Evolutionary conservation across 2,329 filamentous ascomycete genomes (phyloP), one percentile per base, ranked within the genome.

Genomic region (Monilinia laxa): DNA sequence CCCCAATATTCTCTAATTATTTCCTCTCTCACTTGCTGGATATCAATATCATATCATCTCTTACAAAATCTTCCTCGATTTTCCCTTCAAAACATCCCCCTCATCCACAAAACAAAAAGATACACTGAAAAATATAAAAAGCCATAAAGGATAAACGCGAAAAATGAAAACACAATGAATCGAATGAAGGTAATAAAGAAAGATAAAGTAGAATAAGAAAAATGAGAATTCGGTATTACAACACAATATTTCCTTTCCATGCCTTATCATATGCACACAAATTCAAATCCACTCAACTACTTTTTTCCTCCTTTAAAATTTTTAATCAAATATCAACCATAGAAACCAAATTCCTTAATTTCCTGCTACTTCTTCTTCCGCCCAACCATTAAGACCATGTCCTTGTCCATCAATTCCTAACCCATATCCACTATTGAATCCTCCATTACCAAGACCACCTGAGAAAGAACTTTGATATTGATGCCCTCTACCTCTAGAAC

Each of bases 391-490:
- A 71, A 89, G 77, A 9, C 85, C 85, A 69, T 75, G 82, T 73
- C 85, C 85, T 65, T 68, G 69, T 28, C 85, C 83, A 74, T 88
- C 85, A 65, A 89, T 87, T 49, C 84, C 85, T 16, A 89, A 80
- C 38, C 85, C 86, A 68, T 85, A 87, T 3, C 85, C 85, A 51
- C 68, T 68, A 53, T 51, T 65, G 45, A 58, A 59, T 11, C 65
- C 68, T 62, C 73, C 72, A 66, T 75, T 74, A 2, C 72, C 71
- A 6, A 75, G 57, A 16, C 74, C 71, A 23, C 73, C 73, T 1
- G 74, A 76, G 68, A 83, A 89, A 77, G 84, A 87, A 40, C 82
- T 81, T 77, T 89, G 86, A 77, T 89, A 90, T 70, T 88, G 86
- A 74, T 90, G 87, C 14, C 87, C 86, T 66, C 86, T 81, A 16